A percentile compares a stretch with the other conserved stretches of the same genome.
Evolutionary conservation across 768 basidiomycete genomes (phyloP).

Genomic region (Heimioporus sp.): DNA sequence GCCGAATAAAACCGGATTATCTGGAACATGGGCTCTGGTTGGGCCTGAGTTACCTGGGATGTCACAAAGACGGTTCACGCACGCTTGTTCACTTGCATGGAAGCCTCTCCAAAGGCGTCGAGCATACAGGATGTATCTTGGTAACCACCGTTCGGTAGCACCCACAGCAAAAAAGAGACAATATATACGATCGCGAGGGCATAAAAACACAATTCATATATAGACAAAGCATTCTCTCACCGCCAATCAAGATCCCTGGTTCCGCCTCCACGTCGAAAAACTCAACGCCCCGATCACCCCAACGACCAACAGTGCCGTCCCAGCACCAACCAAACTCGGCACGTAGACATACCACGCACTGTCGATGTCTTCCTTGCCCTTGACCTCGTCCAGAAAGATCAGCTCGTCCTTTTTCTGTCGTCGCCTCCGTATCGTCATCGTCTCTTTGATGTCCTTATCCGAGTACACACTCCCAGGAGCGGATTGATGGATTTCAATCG

Average conservation of each 20-base stretch:
- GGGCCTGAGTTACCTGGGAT: too few species aligned
- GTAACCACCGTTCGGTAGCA: too few species aligned
- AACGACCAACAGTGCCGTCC: conserved; percentile 78
- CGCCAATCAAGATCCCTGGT: conserved; percentile 50
- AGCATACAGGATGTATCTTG: too few species aligned
- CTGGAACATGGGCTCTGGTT: too few species aligned
- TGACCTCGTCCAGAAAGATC: conserved; percentile 43
- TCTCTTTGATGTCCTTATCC: conserved; percentile 25
- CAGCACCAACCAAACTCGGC: conserved; percentile 77
- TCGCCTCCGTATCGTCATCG: conserved; percentile 40
- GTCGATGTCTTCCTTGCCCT: conserved; percentile 56
- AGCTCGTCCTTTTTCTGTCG: conserved; percentile 59
- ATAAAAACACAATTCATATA: too few species aligned
- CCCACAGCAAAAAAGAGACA: too few species aligned
- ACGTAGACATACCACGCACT: conserved; percentile 79
- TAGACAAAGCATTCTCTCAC: background rate
- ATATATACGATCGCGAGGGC: conserved; percentile 11
- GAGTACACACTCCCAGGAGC: conserved; percentile 27
- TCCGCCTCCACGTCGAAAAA: conserved; percentile 67
- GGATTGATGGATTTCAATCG: conserved; percentile 47
- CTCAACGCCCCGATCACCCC: conserved; percentile 77
- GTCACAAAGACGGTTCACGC: too few species aligned
- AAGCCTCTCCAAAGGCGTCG: too few species aligned
- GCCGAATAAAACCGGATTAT: too few species aligned
- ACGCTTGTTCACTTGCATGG: too few species aligned